phyloP scores from a whole-genome alignment of 306 rosid genomes.

The Acacia crassicarpa region DNA sequence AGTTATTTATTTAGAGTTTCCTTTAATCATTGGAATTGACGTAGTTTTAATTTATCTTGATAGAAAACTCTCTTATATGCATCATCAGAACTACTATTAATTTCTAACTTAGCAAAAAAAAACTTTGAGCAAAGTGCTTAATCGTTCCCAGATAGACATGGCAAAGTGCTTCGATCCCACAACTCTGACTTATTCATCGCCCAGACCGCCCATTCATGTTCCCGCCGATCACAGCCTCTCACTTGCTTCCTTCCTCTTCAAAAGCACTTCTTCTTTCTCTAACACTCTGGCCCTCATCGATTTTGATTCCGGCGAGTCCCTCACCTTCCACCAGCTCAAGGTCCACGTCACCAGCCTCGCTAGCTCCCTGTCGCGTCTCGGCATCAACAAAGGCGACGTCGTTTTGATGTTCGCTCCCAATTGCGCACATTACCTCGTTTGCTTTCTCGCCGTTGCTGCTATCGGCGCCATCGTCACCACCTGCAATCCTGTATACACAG shows the following conservation, averaged over 20 bases:
- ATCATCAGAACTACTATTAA: no score
- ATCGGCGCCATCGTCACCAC: constrained; percentile 38
- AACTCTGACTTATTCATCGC: constrained; percentile 41
- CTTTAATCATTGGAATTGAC: no score
- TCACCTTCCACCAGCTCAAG: constrained; percentile 48
- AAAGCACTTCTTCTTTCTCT: constrained; percentile 28
- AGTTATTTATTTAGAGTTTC: no score
- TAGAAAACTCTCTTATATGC: no score
- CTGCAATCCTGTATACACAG: constrained; percentile 32
- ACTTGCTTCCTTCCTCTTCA: constrained; percentile 53
- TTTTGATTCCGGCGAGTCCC: constrained; percentile 30
- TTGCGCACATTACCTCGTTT: constrained; percentile 1
- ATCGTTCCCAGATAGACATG: constrained; percentile 23
- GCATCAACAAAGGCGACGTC: constrained; percentile 33
- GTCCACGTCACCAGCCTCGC: constrained; percentile 32
- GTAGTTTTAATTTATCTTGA: no score
- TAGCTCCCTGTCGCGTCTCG: constrained; percentile 17
- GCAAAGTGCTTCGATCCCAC: constrained; percentile 37
- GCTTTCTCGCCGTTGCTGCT: constrained; percentile 23
- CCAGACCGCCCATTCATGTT: constrained; percentile 40
- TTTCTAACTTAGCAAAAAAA: no score
- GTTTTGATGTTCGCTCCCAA: constrained; percentile 40
- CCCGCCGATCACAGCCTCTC: constrained; percentile 47
- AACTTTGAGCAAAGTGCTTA: not conserved
- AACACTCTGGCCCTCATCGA: constrained; percentile 41